phyloP scores from a whole-genome alignment of 2,329 filamentous ascomycete species.

The Graphium sp. region DNA sequence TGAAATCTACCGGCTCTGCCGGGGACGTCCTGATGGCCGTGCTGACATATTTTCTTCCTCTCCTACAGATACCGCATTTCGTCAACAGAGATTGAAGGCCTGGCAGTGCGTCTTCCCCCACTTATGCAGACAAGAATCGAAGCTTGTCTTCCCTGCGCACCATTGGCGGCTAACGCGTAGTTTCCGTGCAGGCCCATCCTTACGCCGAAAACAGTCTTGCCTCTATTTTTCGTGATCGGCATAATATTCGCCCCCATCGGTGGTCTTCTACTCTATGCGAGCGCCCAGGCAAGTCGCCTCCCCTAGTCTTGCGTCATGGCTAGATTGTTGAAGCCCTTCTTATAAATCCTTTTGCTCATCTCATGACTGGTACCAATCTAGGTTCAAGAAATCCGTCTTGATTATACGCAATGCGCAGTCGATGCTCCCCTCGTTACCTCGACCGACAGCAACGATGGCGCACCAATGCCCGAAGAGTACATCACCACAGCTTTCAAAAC shows the following conservation, averaged over 20 bases:
- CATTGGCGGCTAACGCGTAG: background rate
- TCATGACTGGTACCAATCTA: conserved; percentile 15
- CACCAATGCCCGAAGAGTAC: conserved; percentile 34
- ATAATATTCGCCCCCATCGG: conserved; percentile 90
- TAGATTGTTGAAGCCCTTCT: background rate
- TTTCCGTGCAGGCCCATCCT: conserved; percentile 64
- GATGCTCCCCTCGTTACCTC: conserved; percentile 32
- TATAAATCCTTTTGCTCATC: background rate
- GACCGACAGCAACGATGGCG: conserved; percentile 17
- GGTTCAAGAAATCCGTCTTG: conserved; percentile 82
- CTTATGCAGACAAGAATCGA: background rate
- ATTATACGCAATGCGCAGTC: conserved; percentile 65
- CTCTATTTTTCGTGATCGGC: conserved; percentile 79
- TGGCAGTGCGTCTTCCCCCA: conserved; percentile 62
- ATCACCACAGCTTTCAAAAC: conserved; percentile 59
- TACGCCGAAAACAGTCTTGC: conserved; percentile 83
- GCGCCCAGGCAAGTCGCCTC: conserved; percentile 41
- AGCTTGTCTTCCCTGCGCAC: background rate
- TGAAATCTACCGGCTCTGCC: conserved; percentile 1
- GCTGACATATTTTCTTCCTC: conserved; percentile 3
- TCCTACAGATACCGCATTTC: conserved; percentile 72
- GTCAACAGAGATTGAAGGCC: conserved; percentile 92
- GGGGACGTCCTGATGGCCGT: background rate
- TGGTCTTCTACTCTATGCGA: conserved; percentile 72
- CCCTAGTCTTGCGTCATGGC: no score